Base-by-base conservation (phyloP, 345 rosid genomes). In the Ailanthus altissimus region DNA sequence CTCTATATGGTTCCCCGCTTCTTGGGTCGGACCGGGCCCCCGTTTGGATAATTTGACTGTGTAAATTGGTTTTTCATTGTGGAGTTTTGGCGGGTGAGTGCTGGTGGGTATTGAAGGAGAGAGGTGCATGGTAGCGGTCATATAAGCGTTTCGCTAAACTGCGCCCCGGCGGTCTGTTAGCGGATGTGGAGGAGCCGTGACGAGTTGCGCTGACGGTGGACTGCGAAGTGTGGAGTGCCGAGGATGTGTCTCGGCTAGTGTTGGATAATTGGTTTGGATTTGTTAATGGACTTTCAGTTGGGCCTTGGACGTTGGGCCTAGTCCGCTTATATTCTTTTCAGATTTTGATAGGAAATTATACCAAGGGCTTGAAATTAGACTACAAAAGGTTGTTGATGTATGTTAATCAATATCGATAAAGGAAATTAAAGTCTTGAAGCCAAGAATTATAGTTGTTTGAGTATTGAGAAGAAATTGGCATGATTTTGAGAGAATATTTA, bases 1-100 rank as follows among this genome's bases (percentile, higher is more conserved):
- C 47, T 87, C 86, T 67, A 56, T 86, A 81, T 81, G 85, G 77
- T 83, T 81, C 42, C 87, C 90, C 23, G 74, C 60, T 4, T 77
- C 68, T 50, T 46, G 74, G 2, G 11, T 57, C 15, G 67, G n/a
- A 0, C 76, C 81, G 36, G 89, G 53, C 74, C 60, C 75, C 72
- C 76, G 75, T 42, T 78, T 79, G 3, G 83, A 75, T 9, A 82
- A 69, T 14, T 46, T 63, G 68, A 83, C 14, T 20, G 18, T 28
- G 13, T 77, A 60, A 21, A 32, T 3, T 42, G 81, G 45, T 67
- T 32, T 32, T 32, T 50, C 53, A 11, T 63, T 66, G 77, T 57
- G 83, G 80, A 75, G 5, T 85, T 88, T 84, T 7, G 78, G 85
- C 85, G 82, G 85, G 79, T 83, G 65, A 4, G 72, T 84, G 57